Base-by-base conservation (phyloP, 306 rosid genomes). In the Cicer yamashitae region DNA sequence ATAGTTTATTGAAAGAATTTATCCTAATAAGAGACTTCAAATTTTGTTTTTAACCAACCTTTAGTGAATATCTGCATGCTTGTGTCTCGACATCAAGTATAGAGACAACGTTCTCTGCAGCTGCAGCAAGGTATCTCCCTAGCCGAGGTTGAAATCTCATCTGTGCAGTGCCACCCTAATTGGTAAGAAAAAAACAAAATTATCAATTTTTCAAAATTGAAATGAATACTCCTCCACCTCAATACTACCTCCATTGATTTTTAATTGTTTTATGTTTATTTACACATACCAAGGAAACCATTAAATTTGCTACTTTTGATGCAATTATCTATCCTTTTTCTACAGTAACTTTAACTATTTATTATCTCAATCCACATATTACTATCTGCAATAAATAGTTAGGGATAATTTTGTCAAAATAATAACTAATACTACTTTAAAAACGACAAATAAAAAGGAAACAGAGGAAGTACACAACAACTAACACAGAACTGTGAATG, bases 71-170 rank as follows among this genome's bases (percentile, higher is more conserved):
- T 59, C 91, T 89, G 65, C 89, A 85, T 5, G 77, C 72, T 76
- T 86, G 88, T 20, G 99, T 86, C 88, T 94, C 99, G 30, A 88
- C 96, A 83, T 94, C 99, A 57, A 90, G 88, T 81, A 94, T 87
- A 72, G 98, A 90, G 64, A 94, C 98, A 60, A 89, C 86, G 62
- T 90, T 94, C 63, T 94, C 96, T 44, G 93, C 92, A 40, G 92
- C 92, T 59, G 99, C 96, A 66, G 97, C 96, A 13, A 94, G 91
- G 84, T 71, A 94, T 64, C 91, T 83, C 78, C 99, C 99, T 47
- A 84, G 76, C 70, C 91, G 89, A 79, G 99, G 99, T 83, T 94
- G 99, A 81, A 94, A 94, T 89, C 97, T 92, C 89, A 94, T 76
- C 62, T 90, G 97, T 45, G 87, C 89, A 75, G 89, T 89, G 44